phyloP scores from a whole-genome alignment of 805 yeast species.

The Kuraishia hungarica region DNA sequence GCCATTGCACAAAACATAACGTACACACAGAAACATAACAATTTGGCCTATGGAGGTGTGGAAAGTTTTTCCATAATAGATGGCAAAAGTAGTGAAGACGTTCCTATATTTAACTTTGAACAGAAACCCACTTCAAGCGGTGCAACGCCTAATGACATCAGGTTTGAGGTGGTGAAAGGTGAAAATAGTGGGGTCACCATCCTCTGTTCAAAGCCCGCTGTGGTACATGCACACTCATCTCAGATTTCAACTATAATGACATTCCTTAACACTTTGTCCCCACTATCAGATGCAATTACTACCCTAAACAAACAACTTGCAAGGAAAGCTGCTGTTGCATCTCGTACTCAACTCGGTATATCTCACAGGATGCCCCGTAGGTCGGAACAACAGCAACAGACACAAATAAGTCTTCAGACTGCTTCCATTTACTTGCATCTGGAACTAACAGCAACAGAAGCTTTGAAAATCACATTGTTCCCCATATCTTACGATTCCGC shows the following conservation, averaged over 20 bases:
- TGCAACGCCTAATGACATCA: slow-evolving; percentile 33
- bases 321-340: neutral
- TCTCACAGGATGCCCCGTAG: neutral
- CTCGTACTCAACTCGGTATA: neutral
- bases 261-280: slow-evolving; percentile 8
- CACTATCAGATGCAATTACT: slow-evolving; percentile 6
- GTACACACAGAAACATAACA: slow-evolving; percentile 33
- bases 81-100: slow-evolving; percentile 12
- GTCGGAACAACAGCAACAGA: neutral
- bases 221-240: slow-evolving; percentile 11
- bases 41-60: slow-evolving; percentile 40
- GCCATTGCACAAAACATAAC: slow-evolving; percentile 21
- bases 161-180: slow-evolving; percentile 38
- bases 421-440: slow-evolving; percentile 24
- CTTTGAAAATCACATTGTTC: slow-evolving; percentile 21
- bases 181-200: slow-evolving; percentile 24
- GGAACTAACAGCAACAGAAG: slow-evolving; percentile 10
- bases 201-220: slow-evolving; percentile 34
- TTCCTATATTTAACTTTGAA: slow-evolving; percentile 17
- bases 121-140: slow-evolving; percentile 9
- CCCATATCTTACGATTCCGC: slow-evolving; percentile 37
- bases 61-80: slow-evolving; percentile 22
- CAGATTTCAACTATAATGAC: slow-evolving; percentile 3
- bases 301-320: neutral
- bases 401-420: slow-evolving; percentile 28